phyloP scores from a whole-genome alignment of 805 yeast genomes.

The Sungouiella thailandica region DNA sequence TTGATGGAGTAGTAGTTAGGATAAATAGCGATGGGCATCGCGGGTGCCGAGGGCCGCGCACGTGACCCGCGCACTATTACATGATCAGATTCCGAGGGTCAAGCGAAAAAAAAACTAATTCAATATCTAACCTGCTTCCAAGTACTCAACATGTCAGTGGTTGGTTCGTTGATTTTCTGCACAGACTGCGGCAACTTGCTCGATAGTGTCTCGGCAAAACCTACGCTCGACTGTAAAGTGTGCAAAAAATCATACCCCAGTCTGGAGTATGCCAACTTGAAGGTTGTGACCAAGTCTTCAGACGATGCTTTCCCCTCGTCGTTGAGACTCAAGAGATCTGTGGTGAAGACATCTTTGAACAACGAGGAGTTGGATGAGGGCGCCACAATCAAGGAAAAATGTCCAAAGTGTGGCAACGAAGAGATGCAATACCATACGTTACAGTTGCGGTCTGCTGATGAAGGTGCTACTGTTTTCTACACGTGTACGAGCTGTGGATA shows the following conservation, averaged over 20 bases:
- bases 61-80: too few relatives aligned
- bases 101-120: slow-evolving; percentile 2
- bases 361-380: slow-evolving; percentile 85
- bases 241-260: slow-evolving; percentile 42
- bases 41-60: neutral
- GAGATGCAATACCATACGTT: slow-evolving; percentile 97
- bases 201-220: slow-evolving; percentile 54
- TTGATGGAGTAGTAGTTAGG: slow-evolving; percentile 5
- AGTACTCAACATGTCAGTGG: slow-evolving; percentile 81
- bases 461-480: slow-evolving; percentile 98
- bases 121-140: too few relatives aligned
- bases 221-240: slow-evolving; percentile 51
- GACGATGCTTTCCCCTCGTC: slow-evolving; percentile 93
- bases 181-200: slow-evolving; percentile 86
- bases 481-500: slow-evolving; percentile 93
- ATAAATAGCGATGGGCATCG: neutral
- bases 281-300: slow-evolving; percentile 82
- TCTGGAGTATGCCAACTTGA: slow-evolving; percentile 63
- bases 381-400: slow-evolving; percentile 93
- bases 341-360: slow-evolving; percentile 80
- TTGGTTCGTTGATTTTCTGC: slow-evolving; percentile 93
- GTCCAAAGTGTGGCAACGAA: slow-evolving; percentile 98
- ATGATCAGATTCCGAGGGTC: too few relatives aligned
- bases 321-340: slow-evolving; percentile 74
- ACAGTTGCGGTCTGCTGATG: slow-evolving; percentile 97